Evolutionary conservation across 495 filamentous ascomycete genomes (phyloP).

Genomic region (Hypoxylon fuscum): DNA sequence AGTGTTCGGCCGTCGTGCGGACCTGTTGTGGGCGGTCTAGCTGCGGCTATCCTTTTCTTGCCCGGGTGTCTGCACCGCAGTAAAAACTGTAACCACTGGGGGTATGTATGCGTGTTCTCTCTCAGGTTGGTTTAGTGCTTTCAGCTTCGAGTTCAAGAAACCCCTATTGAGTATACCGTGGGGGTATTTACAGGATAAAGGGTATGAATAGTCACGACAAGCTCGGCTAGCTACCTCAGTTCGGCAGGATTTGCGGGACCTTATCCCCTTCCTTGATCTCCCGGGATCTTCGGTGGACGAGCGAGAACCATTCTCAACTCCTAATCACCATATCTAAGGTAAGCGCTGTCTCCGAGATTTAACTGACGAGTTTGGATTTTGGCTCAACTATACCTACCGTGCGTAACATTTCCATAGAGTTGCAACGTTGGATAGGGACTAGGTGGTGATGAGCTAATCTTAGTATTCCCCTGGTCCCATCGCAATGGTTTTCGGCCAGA

Average conservation of each 20-base stretch:
- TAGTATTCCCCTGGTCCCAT: conserved; percentile 4
- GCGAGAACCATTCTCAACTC: neutral
- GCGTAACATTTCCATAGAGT: conserved; percentile 1
- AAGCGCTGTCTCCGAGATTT: too few species aligned
- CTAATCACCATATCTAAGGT: neutral
- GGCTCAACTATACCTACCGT: neutral
- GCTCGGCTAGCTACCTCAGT: neutral
- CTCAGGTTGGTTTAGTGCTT: neutral
- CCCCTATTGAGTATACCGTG: too few species aligned
- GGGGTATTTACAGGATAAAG: neutral
- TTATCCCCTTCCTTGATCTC: neutral
- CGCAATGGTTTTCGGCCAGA: conserved; percentile 4
- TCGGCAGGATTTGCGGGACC: neutral
- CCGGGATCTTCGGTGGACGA: neutral
- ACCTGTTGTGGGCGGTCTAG: conserved; percentile 33
- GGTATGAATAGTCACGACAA: neutral
- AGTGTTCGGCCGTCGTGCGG: conserved; percentile 33
- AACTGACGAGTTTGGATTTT: too few species aligned
- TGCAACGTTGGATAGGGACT: neutral
- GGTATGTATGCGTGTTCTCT: conserved; percentile 15
- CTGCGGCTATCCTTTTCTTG: conserved; percentile 43
- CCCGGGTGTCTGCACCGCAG: conserved; percentile 41
- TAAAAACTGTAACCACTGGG: conserved; percentile 30
- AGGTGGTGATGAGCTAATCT: conserved; percentile 1
- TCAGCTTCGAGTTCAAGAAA: too few species aligned